Base-by-base conservation (phyloP, 129 eudicot genomes). In the Artemisia annua region DNA sequence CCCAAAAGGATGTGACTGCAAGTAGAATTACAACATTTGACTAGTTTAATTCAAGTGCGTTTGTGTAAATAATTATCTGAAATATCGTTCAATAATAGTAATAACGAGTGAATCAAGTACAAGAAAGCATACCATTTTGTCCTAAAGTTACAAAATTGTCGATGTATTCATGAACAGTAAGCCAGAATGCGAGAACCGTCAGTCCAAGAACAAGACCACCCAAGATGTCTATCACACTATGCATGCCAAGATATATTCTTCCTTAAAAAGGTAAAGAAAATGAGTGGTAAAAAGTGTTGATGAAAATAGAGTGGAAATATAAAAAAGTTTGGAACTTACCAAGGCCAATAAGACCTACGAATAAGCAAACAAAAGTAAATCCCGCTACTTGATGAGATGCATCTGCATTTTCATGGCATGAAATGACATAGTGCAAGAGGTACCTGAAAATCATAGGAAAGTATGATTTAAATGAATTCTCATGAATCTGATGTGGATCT, bases 171-270 rank as follows among this genome's bases (percentile, higher is more conserved):
- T 89, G 89, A 69, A 88, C 73, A 22, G 64, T 73, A 59, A 95
- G 93, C 99, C 99, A 95, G 54, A 88, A 76, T 73, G 94, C 81
- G 20, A 95, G 96, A 77, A 95, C 85, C 14, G 65, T 78, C 75
- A 88, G 66, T 76, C 99, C 99, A 71, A 88, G 64, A 80, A 77
- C 80, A 72, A 95, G 91, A 78, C 99, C 99, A 43, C 87, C 94
- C 50, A 95, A 64, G 69, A 95, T 81, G 73, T 95, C 99, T 22
- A 95, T 74, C 83, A 86, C 78, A 75, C 99, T 88, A 84, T 95
- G 99, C 99, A 95, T 95, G 22, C 99, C 99, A 17, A 95, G 96
- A 81, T 95, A 95, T 57, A 90, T 77, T 83, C 99, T 83, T 78
- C 97, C 99, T 95, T 69, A 16, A 54, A 79, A 35, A 70, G 43